Percentiles rank a stretch among this genome's conserved stretches.
phyloP scores from a whole-genome alignment of 495 filamentous ascomycete species.

The Halenospora varia region DNA sequence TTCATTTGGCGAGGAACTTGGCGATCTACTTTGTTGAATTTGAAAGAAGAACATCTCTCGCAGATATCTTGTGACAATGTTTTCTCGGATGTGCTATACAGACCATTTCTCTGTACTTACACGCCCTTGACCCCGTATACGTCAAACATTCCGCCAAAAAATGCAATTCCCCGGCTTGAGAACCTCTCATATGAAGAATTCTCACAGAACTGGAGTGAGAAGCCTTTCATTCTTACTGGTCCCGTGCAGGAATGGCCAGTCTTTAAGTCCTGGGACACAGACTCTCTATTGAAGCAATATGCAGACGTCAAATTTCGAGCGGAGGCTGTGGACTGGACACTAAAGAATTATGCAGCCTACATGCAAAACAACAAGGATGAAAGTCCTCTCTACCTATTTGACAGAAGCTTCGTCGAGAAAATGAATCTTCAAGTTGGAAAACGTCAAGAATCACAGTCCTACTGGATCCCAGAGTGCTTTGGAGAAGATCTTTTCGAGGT shows the following conservation, averaged over 20 bases:
- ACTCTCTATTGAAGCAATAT: constrained; percentile 59
- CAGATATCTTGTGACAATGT: constrained; percentile 68
- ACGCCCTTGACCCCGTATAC: constrained; percentile 62
- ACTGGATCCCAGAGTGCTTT: constrained; percentile 85
- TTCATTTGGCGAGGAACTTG: constrained; percentile 82
- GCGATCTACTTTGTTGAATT: constrained; percentile 71
- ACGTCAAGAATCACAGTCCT: constrained; percentile 49
- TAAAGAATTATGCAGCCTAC: constrained; percentile 76
- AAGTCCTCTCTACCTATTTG: constrained; percentile 90
- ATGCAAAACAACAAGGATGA: constrained; percentile 82
- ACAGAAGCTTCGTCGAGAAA: constrained; percentile 81
- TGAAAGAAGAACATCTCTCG: constrained; percentile 45
- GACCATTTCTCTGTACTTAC: constrained; percentile 87
- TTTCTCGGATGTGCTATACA: constrained; percentile 89
- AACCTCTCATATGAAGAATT: constrained; percentile 73
- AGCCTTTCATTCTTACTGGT: constrained; percentile 82
- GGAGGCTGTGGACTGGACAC: constrained; percentile 90
- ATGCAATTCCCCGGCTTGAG: constrained; percentile 66
- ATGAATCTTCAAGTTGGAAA: constrained; percentile 65
- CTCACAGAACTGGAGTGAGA: constrained; percentile 65
- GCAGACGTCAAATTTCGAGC: constrained; percentile 70
- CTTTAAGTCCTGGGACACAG: constrained; percentile 68
- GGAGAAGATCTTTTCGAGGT: constrained; percentile 84
- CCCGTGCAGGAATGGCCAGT: constrained; percentile 84
- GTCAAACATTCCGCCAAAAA: constrained; percentile 64